These are phyloP conservation scores for Arabidopsis hybrid DNA, from an alignment of 441 rosid species.

Conservation along the genomic window DNA sequence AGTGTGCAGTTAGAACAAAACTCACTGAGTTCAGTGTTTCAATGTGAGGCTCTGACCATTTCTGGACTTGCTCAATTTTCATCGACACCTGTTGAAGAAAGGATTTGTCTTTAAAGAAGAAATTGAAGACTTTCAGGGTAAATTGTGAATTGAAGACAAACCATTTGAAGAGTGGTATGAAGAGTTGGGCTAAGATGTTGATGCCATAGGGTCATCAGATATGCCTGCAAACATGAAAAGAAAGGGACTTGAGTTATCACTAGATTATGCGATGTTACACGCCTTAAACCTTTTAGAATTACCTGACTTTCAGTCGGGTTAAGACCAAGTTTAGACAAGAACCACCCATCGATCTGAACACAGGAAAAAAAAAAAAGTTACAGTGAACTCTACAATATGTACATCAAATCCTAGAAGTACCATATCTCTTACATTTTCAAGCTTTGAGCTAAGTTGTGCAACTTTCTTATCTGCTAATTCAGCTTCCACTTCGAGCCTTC, in stretches of 20 bases:
- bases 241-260: not conserved
- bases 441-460: constrained; percentile 40
- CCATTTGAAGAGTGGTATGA: constrained; percentile 47
- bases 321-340: constrained; percentile 28
- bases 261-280: not conserved
- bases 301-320: constrained; percentile 34
- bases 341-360: constrained; percentile 35
- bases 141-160: constrained; percentile 20
- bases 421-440: constrained; percentile 44
- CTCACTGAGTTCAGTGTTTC: constrained; percentile 47
- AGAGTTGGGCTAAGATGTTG: constrained; percentile 47
- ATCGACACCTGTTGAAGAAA: constrained; percentile 33
- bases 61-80: constrained; percentile 44
- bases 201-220: constrained; percentile 45
- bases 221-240: constrained; percentile 40
- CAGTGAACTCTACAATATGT: constrained; percentile 4
- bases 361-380: not conserved
- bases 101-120: not conserved
- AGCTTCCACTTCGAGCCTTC: constrained; percentile 46
- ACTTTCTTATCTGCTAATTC: constrained; percentile 44
- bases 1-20: constrained; percentile 19
- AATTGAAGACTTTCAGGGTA: not conserved
- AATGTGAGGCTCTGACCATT: constrained; percentile 47
- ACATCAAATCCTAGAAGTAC: constrained; percentile 12
- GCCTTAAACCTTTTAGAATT: not conserved